phyloP scores from a whole-genome alignment of 2,329 filamentous ascomycete genomes.

The Neopestalotiopsis clavispora region DNA sequence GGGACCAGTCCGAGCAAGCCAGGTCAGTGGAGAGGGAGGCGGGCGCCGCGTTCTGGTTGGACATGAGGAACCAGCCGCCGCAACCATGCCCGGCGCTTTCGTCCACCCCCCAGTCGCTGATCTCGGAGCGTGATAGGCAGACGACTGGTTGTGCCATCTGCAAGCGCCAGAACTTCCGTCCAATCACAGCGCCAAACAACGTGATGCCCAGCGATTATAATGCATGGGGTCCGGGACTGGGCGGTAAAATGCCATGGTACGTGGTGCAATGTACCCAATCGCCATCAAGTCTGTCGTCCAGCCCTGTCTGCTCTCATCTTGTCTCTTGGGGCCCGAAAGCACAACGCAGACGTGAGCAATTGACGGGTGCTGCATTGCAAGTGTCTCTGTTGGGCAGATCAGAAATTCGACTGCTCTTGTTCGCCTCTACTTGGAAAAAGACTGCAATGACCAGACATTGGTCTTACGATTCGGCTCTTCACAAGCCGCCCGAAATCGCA shows the following conservation, averaged over 20 bases:
- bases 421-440: too few species aligned
- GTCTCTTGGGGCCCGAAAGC: not conserved
- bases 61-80: constrained; percentile 31
- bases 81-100: constrained; percentile 25
- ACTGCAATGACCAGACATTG: too few species aligned
- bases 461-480: too few species aligned
- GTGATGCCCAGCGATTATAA: constrained; percentile 46
- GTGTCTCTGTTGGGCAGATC: too few species aligned
- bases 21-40: constrained; percentile 30
- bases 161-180: constrained; percentile 29
- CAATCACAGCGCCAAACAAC: constrained; percentile 41
- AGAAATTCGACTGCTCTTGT: too few species aligned
- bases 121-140: constrained; percentile 40
- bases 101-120: constrained; percentile 33
- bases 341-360: not conserved
- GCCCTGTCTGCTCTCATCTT: not conserved
- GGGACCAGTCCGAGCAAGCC: constrained; percentile 25
- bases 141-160: constrained; percentile 27
- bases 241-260: constrained; percentile 45
- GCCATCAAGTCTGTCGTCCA: constrained; percentile 3
- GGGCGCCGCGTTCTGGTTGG: constrained; percentile 33
- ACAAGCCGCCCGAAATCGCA: too few species aligned
- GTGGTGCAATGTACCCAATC: not conserved
- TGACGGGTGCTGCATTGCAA: too few species aligned
- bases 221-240: constrained; percentile 42